Percentiles rank a stretch among this genome's conserved stretches.
Conservation (phyloP, 2,329 filamentous ascomycete species). For the Tolypocladium amazonense region DNA sequence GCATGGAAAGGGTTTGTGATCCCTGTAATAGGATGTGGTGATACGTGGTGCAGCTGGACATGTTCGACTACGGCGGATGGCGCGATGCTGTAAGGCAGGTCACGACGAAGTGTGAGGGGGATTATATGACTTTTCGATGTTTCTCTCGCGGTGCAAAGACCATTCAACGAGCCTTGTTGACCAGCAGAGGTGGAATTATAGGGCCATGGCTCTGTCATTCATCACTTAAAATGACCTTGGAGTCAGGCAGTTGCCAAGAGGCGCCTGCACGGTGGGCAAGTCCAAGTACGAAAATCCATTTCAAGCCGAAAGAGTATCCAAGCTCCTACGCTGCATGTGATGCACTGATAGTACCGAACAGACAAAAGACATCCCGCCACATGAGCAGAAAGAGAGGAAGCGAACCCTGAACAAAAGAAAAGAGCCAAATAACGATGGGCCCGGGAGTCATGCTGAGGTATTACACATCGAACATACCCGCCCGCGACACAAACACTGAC, state of each 20-base stretch:
- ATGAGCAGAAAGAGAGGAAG: too few relatives aligned
- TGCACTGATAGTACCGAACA: constrained; percentile 5
- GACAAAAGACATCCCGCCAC: neutral
- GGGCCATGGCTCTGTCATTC: neutral
- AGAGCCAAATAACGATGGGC: neutral
- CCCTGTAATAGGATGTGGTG: neutral
- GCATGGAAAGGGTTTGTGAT: neutral
- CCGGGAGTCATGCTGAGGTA: neutral
- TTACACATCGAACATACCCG: neutral
- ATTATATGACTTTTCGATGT: neutral
- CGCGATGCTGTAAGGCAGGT: neutral
- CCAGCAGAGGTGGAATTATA: too few relatives aligned
- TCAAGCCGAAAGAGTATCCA: neutral
- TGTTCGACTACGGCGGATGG: neutral
- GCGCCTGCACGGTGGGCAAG: neutral
- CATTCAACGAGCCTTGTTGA: too few relatives aligned
- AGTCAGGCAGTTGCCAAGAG: neutral
- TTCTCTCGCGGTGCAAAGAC: too few relatives aligned
- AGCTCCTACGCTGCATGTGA: constrained; percentile 4
- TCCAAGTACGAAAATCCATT: neutral
- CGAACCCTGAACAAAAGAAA: neutral
- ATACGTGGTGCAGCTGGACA: too few relatives aligned
- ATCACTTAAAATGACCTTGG: neutral
- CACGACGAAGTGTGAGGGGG: neutral
- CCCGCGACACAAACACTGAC: too few relatives aligned